phyloP scores from a whole-genome alignment of 2,329 filamentous ascomycete genomes.

The Stachybotrys chlorohalonatus region DNA sequence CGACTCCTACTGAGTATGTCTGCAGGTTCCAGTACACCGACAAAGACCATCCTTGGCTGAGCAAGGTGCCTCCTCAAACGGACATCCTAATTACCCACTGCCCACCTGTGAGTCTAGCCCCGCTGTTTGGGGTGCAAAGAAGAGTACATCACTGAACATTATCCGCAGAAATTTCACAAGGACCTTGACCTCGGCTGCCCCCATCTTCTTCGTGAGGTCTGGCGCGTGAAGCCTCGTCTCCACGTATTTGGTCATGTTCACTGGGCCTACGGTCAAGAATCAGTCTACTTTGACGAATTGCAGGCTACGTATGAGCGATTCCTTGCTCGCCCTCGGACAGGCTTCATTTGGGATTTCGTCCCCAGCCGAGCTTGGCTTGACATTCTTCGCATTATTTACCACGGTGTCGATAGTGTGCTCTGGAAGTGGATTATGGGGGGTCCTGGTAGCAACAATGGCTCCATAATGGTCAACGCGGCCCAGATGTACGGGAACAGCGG shows the following conservation, averaged over 20 bases:
- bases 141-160: neutral
- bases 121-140: neutral
- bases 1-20: neutral
- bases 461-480: conserved; percentile 47
- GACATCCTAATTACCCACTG: conserved; percentile 78
- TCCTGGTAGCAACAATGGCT: conserved; percentile 37
- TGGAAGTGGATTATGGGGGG: conserved; percentile 51
- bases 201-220: conserved; percentile 60
- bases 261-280: conserved; percentile 60
- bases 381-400: conserved; percentile 31
- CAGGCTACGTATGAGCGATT: conserved; percentile 66
- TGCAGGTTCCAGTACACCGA: conserved; percentile 62
- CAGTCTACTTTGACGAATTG: conserved; percentile 65
- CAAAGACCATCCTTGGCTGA: conserved; percentile 59
- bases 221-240: conserved; percentile 63
- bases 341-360: conserved; percentile 34
- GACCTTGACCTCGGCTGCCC: conserved; percentile 63
- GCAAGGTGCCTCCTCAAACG: conserved; percentile 59
- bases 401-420: conserved; percentile 37
- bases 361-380: conserved; percentile 38
- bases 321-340: conserved; percentile 31
- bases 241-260: conserved; percentile 86
- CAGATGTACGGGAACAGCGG: conserved; percentile 47
- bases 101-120: conserved; percentile 47
- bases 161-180: conserved; percentile 51